These are phyloP conservation scores for Sugiyamaella pinicola DNA, from an alignment of 1,139 yeast genomes.

Conservation along the genomic window DNA sequence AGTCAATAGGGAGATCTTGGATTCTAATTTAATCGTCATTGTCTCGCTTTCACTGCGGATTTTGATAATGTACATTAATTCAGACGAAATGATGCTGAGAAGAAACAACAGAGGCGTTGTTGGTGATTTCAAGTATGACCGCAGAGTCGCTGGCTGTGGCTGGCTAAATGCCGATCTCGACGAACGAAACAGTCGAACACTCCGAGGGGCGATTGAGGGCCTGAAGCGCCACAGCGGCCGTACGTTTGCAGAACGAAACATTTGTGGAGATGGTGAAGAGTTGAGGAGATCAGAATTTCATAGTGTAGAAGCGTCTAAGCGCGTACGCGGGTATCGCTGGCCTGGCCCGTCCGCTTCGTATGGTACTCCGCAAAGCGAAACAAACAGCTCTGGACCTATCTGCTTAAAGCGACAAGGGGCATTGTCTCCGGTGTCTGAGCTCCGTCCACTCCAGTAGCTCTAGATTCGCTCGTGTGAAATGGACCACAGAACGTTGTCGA, in stretches of 20 bases:
- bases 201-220: neutral
- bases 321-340: neutral
- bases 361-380: too few species aligned
- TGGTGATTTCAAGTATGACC: slow-evolving; percentile 20
- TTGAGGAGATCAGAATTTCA: neutral
- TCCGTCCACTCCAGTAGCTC: too few species aligned
- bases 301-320: neutral
- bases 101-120: slow-evolving; percentile 17
- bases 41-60: slow-evolving; percentile 21
- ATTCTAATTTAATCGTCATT: neutral
- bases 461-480: too few species aligned
- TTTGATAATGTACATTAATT: slow-evolving; percentile 22
- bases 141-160: neutral
- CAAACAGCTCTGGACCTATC: too few species aligned
- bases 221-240: neutral
- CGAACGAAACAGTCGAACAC: slow-evolving; percentile 1
- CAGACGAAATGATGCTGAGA: slow-evolving; percentile 19
- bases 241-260: neutral
- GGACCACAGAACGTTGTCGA: too few species aligned
- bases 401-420: too few species aligned
- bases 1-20: slow-evolving; percentile 9
- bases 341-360: too few species aligned
- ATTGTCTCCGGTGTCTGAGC: too few species aligned
- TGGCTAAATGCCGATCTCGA: neutral
- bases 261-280: neutral